Percentiles rank a stretch among this genome's conserved stretches.
These are phyloP conservation scores for Litchi chinensis DNA, from an alignment of 345 rosid species.

Conservation along the genomic window DNA sequence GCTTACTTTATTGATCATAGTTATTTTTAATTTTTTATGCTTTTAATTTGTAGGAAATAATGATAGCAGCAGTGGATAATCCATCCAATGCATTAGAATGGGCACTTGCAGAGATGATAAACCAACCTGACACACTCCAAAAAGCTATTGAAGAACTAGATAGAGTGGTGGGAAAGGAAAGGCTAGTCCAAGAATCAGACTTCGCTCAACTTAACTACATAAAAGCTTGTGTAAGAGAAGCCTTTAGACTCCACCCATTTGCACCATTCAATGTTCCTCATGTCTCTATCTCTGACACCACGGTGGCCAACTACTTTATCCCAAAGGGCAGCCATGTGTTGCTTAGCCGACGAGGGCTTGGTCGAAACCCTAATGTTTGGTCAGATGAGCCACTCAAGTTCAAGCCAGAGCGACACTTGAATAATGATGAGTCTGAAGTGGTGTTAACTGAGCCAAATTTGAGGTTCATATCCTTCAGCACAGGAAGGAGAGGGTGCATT, in stretches of 20 bases:
- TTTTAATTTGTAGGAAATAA: conserved; percentile 41
- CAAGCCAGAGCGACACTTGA: conserved; percentile 50
- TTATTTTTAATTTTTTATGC: no score
- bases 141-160: conserved; percentile 51
- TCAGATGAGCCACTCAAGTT: conserved; percentile 38
- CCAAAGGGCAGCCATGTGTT: conserved; percentile 55
- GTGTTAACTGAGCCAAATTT: conserved; percentile 35
- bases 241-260: conserved; percentile 55
- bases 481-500: conserved; percentile 51
- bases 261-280: conserved; percentile 54
- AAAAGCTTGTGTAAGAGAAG: conserved; percentile 55
- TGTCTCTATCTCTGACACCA: conserved; percentile 27
- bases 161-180: conserved; percentile 45
- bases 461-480: conserved; percentile 45
- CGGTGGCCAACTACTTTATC: conserved; percentile 45
- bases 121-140: conserved; percentile 39
- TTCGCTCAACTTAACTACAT: conserved; percentile 43
- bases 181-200: conserved; percentile 55
- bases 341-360: conserved; percentile 46
- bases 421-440: conserved; percentile 8
- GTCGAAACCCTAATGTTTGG: conserved; percentile 54
- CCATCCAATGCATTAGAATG: conserved; percentile 60
- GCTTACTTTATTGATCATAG: no score
- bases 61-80: conserved; percentile 55
- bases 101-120: conserved; percentile 62